phyloP scores from a whole-genome alignment of 345 rosid genomes.

The Populus euphratica region DNA sequence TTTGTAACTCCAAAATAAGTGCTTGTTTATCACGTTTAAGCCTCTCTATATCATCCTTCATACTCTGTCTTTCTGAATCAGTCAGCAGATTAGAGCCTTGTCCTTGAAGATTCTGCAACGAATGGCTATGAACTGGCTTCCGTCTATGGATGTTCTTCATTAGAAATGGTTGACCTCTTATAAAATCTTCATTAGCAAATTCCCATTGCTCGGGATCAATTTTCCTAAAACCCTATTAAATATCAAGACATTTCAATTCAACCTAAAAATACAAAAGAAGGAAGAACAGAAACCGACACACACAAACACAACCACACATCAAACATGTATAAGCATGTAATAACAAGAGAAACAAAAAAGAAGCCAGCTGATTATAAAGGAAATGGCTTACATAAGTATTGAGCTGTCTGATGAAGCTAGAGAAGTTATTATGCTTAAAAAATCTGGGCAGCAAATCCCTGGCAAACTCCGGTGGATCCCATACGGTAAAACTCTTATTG shows the following conservation, averaged over 20 bases:
- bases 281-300: neutral
- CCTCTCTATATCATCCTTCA: constrained; percentile 60
- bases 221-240: constrained; percentile 78
- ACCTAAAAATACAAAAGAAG: neutral
- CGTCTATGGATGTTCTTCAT: constrained; percentile 87
- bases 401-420: constrained; percentile 96
- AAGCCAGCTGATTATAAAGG: neutral
- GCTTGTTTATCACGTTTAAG: constrained; percentile 52
- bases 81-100: constrained; percentile 51
- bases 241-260: constrained; percentile 11
- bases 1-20: constrained; percentile 50
- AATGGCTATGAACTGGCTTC: constrained; percentile 93
- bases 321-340: neutral
- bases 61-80: constrained; percentile 60
- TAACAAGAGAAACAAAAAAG: neutral
- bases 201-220: constrained; percentile 90
- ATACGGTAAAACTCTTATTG: constrained; percentile 71
- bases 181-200: constrained; percentile 78
- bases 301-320: too few species aligned
- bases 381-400: constrained; percentile 72
- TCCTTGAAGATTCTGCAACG: constrained; percentile 50
- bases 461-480: constrained; percentile 70
- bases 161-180: constrained; percentile 65
- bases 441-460: constrained; percentile 73
- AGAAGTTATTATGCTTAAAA: constrained; percentile 89